A percentile compares a stretch with the other conserved stretches of the same genome.
Conservation (phyloP, 495 filamentous ascomycete species). For the Cladorrhinum samala region DNA sequence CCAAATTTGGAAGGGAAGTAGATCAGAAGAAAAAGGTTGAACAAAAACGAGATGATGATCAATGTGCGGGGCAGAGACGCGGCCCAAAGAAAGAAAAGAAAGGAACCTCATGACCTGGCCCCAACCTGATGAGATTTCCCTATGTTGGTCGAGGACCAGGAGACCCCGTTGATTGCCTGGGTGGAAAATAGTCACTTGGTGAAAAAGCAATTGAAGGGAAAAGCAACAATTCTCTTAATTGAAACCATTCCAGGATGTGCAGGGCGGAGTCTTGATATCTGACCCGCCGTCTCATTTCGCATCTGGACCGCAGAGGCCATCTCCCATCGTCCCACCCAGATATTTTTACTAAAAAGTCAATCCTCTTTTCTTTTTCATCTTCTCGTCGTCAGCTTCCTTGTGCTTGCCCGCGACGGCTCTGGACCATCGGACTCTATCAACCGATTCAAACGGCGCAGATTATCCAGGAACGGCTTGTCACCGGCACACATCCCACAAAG, state of each 20-base stretch:
- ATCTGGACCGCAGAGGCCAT: neutral
- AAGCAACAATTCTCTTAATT: neutral
- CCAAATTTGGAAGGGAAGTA: neutral
- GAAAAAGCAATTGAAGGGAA: no score
- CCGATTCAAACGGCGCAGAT: no score
- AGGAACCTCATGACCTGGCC: no score
- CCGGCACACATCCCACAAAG: neutral
- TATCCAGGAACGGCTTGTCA: neutral
- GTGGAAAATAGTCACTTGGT: no score
- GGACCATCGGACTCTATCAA: neutral
- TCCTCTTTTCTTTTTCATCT: neutral
- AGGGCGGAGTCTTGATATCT: neutral
- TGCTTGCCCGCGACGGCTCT: neutral
- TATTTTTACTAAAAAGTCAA: no score
- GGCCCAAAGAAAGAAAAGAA: no score
- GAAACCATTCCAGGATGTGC: constrained; percentile 1
- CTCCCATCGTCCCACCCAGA: neutral
- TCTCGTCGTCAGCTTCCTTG: neutral
- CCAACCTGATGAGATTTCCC: no score
- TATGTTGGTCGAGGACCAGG: no score
- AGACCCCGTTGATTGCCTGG: no score
- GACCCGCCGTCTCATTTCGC: constrained; percentile 5
- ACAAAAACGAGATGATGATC: neutral
- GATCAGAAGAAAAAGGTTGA: neutral
- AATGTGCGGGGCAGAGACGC: no score